Conservation (phyloP, 768 basidiomycete species). For the Russula brevipes region DNA sequence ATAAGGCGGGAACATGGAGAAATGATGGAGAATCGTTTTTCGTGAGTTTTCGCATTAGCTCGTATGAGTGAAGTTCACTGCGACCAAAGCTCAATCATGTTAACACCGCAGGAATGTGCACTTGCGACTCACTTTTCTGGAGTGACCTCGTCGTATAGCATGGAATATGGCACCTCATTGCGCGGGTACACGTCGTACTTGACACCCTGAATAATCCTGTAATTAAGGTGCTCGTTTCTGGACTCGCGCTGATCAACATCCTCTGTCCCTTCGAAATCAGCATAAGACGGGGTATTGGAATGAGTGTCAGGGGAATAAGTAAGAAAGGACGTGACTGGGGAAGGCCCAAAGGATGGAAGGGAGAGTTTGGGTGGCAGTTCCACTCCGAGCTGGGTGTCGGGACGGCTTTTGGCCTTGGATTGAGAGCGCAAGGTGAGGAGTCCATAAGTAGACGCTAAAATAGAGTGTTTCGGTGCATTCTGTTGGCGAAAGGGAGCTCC, state of each 20-base stretch:
- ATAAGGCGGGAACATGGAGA: constrained; percentile 41
- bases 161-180: constrained; percentile 11
- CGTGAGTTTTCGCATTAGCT: constrained; percentile 52
- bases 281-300: neutral
- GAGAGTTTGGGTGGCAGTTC: neutral
- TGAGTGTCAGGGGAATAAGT: constrained; percentile 2
- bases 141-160: constrained; percentile 11
- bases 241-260: neutral
- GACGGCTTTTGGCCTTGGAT: neutral
- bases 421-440: neutral
- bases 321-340: constrained; percentile 12
- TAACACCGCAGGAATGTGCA: neutral
- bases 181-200: constrained; percentile 3
- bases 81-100: constrained; percentile 17
- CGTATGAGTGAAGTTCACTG: constrained; percentile 55
- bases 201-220: constrained; percentile 7
- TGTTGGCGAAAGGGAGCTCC: neutral
- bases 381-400: neutral
- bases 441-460: neutral
- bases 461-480: neutral
- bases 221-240: neutral
- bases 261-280: neutral
- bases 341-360: constrained; percentile 4
- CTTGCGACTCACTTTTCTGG: constrained; percentile 3
- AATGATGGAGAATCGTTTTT: constrained; percentile 56